These are phyloP conservation scores for Themeda triandra DNA, from an alignment of 176 grass and related monocot species.

Conservation along the genomic window DNA sequence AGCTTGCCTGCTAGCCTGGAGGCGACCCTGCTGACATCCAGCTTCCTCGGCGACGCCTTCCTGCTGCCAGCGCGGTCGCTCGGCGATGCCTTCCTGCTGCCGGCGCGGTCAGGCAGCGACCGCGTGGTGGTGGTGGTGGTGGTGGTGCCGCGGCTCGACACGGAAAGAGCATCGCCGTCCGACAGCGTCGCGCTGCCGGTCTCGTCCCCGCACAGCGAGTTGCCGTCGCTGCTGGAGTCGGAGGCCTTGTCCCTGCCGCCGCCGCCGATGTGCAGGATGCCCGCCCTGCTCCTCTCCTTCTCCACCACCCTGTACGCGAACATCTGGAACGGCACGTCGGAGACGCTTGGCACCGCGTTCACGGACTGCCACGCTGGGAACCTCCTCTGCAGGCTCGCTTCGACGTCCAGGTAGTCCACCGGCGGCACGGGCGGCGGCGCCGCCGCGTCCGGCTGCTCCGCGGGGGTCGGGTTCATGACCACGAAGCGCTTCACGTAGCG, in stretches of 20 bases:
- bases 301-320: conserved; percentile 79
- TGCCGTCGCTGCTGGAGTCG: conserved; percentile 66
- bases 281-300: conserved; percentile 46
- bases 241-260: conserved; percentile 46
- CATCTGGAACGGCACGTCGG: conserved; percentile 90
- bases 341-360: conserved; percentile 12
- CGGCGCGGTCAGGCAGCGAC: conserved; percentile 21
- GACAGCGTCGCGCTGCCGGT: neutral
- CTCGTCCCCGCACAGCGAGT: conserved; percentile 60
- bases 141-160: conserved; percentile 15
- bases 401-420: conserved; percentile 70
- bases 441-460: conserved; percentile 39
- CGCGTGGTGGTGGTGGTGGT: neutral
- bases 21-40: conserved; percentile 30
- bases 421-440: neutral
- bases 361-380: conserved; percentile 42
- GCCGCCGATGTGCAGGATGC: conserved; percentile 17
- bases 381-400: conserved; percentile 45
- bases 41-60: conserved; percentile 29
- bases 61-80: neutral
- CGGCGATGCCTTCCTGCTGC: neutral
- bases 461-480: conserved; percentile 57
- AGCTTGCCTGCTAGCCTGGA: conserved; percentile 50
- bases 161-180: conserved; percentile 18
- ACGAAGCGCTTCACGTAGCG: conserved; percentile 81